Percentiles rank a stretch among this genome's conserved stretches.
Evolutionary conservation across 148 eudicot species (phyloP).

Genomic region (Polygonum aviculare): DNA sequence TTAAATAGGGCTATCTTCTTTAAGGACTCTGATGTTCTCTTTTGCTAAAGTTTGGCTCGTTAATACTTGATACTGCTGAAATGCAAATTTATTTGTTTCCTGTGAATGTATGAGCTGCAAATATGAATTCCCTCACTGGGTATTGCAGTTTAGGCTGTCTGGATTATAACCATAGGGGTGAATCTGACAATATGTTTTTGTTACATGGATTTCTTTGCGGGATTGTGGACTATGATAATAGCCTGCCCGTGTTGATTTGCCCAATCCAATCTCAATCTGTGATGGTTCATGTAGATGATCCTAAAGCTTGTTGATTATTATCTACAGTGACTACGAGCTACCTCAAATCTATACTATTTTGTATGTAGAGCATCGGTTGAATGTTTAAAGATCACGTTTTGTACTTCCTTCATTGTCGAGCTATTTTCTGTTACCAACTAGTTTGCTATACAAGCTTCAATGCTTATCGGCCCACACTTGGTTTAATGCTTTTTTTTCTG

Average conservation of each 20-base stretch:
- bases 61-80: background rate
- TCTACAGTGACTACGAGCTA: background rate
- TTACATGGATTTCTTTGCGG: background rate
- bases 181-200: background rate
- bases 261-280: background rate
- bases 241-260: background rate
- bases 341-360: background rate
- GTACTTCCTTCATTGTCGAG: background rate
- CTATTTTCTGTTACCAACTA: background rate
- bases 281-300: background rate
- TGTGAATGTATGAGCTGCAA: background rate
- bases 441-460: background rate
- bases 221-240: background rate
- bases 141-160: background rate
- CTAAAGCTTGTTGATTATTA: background rate
- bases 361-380: background rate
- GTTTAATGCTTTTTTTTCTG: background rate
- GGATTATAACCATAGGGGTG: background rate
- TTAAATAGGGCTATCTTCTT: background rate
- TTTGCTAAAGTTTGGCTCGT: background rate
- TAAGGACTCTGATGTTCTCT: background rate
- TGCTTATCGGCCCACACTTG: background rate
- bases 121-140: background rate
- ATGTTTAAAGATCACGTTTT: background rate
- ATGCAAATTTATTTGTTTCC: background rate